Percentiles rank a stretch among this genome's conserved stretches.
Evolutionary conservation across 768 basidiomycete genomes (phyloP).

Genomic region (Ramaria rubella): DNA sequence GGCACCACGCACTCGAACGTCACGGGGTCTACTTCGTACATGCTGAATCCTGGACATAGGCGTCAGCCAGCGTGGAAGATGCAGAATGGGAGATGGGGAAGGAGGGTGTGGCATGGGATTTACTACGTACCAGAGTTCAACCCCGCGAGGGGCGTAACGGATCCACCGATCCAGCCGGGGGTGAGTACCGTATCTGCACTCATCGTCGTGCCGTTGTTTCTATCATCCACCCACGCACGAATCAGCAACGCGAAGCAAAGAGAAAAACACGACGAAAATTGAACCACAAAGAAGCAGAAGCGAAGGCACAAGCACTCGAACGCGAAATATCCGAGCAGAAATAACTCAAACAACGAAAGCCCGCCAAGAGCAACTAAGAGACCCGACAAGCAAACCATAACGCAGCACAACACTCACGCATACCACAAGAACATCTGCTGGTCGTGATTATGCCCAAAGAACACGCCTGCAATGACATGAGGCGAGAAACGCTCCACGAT

Average conservation of each 20-base stretch:
- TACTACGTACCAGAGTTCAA: conserved; percentile 17
- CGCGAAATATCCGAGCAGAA: too few relatives aligned
- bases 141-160: conserved; percentile 17
- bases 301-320: too few relatives aligned
- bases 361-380: too few relatives aligned
- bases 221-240: too few relatives aligned
- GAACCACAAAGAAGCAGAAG: too few relatives aligned
- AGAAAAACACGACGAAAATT: too few relatives aligned
- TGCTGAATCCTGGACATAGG: conserved; percentile 16
- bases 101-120: too few relatives aligned
- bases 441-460: conserved; percentile 24
- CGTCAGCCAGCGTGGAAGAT: neutral
- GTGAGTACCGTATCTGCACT: conserved; percentile 2
- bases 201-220: conserved; percentile 9
- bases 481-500: conserved; percentile 23
- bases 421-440: conserved; percentile 15
- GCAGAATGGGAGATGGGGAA: neutral
- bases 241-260: too few relatives aligned
- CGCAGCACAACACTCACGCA: too few relatives aligned
- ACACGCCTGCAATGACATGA: conserved; percentile 18
- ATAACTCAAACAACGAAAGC: too few relatives aligned
- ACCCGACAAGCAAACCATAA: too few relatives aligned
- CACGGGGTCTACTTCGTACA: conserved; percentile 23
- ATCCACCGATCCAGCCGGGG: conserved; percentile 20
- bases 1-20: conserved; percentile 9